Evolutionary conservation across 1,284 basidiomycete species (phyloP), one percentile per base, ranked within the genome.

Genomic region (Melampsora occidentalis): DNA sequence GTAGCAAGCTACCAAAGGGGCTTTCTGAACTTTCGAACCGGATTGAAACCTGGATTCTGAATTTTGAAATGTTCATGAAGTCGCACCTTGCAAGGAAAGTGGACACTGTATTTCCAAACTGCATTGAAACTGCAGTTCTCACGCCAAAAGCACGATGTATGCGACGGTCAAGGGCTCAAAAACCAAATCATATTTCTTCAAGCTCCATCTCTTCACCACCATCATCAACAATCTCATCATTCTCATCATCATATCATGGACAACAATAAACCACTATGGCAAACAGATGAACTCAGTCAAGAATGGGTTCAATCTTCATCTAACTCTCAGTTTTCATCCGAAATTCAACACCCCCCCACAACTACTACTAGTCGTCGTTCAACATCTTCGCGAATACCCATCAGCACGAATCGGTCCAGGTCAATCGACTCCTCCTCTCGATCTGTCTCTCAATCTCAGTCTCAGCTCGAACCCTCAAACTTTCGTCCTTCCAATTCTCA

Each of bases 231-330:
- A 25, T 20, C n/a, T 4, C 53, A 22, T 57, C 53, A 57, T 22
- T 20, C 5, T 28, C n/a, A n/a, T 22, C 28, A n/a, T 22, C 20
- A 57, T n/a, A 28, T n/a, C 53, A 57, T 57, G 53, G 53, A n/a
- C 28, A 57, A 7, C 53, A 57, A 22, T 28, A 76, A 69, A 69
- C 75, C 75, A 53, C 22, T 33, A 25, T 77, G 75, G 75, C 51
- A 69, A 22, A 77, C 75, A 28, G 75, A 77, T 20, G 75, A 77
- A 70, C 62, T 77, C n/a, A 69, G 65, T 39, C 75, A 77, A 33
- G 75, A 77, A 66, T 77, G 75, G 75, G 35, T 77, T 33, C 68
- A 68, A 42, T 69, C 67, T 20, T 25, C 46, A 4, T 49, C 71
- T 6, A 39, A 63, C 28, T 63, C 62, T 35, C 25, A 63, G 12